Conservation (phyloP, 805 yeast genomes). For the Yarrowia deformans region DNA sequence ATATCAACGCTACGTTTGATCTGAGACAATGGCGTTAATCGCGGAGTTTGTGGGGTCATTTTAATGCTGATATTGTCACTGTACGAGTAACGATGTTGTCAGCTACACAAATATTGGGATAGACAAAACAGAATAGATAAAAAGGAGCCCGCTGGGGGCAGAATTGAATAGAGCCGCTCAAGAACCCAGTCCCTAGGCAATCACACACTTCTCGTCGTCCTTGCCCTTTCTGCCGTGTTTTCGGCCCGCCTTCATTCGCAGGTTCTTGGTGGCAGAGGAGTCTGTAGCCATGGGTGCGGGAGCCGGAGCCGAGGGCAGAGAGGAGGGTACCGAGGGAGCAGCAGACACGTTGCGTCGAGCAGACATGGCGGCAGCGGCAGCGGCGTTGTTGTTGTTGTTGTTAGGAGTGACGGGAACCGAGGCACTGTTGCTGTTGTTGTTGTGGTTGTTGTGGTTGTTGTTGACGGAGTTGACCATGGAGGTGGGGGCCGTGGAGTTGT, state of each 20-base stretch:
- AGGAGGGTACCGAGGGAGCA: conserved; percentile 12
- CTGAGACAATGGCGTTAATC: not conserved
- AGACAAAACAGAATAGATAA: conserved; percentile 6
- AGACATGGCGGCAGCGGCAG: not conserved
- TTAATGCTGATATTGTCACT: not conserved
- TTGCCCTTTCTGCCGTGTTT: conserved; percentile 37
- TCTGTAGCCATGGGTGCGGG: not conserved
- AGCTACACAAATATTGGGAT: too few species aligned
- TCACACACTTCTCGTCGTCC: conserved; percentile 37
- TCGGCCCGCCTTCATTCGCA: conserved; percentile 5
- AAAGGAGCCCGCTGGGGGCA: not conserved
- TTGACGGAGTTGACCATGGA: too few species aligned
- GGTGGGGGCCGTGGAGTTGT: too few species aligned
- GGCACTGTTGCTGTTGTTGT: not conserved
- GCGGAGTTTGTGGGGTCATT: not conserved
- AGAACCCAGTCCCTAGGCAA: too few species aligned
- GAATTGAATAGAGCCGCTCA: not conserved
- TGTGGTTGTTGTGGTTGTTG: too few species aligned
- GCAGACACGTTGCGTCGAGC: conserved; percentile 29
- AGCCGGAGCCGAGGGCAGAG: conserved; percentile 9
- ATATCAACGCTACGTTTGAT: not conserved
- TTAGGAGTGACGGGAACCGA: not conserved
- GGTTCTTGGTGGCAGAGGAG: not conserved
- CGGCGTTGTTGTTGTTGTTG: too few species aligned
- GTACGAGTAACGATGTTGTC: too few species aligned